A percentile compares a stretch with the other conserved stretches of the same genome.
phyloP scores from a whole-genome alignment of 148 eudicot species.

The Chenopodium quinoa region DNA sequence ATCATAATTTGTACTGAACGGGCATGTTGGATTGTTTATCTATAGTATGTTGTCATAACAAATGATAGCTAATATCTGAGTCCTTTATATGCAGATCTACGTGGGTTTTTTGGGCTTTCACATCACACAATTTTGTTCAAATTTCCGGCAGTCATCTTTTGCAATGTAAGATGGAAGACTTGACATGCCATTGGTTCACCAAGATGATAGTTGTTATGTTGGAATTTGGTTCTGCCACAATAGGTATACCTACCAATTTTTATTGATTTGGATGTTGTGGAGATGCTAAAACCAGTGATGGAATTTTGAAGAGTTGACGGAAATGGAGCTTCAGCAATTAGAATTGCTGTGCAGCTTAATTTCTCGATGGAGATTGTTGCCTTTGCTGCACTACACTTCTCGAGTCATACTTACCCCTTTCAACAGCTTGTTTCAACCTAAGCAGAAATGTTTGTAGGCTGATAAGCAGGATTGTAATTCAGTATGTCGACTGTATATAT shows the following conservation, averaged over 20 bases:
- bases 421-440: not conserved
- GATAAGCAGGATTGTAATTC: slow-evolving; percentile 21
- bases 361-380: not conserved
- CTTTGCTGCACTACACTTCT: slow-evolving; percentile 2
- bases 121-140: slow-evolving; percentile 7
- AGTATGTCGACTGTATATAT: slow-evolving; percentile 17
- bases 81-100: slow-evolving; percentile 21
- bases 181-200: slow-evolving; percentile 12
- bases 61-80: not conserved
- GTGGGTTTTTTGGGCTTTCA: not conserved
- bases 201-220: slow-evolving; percentile 10
- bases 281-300: slow-evolving; percentile 4
- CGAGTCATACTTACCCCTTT: slow-evolving; percentile 6
- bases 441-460: slow-evolving; percentile 8
- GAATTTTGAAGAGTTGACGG: not conserved
- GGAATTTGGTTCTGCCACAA: slow-evolving; percentile 3
- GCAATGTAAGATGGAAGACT: slow-evolving; percentile 11
- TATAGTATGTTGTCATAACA: not conserved
- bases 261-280: not conserved
- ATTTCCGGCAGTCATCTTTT: slow-evolving; percentile 7
- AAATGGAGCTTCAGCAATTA: slow-evolving; percentile 17
- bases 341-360: not conserved
- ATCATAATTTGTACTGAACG: not conserved
- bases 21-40: not conserved
- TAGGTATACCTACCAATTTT: slow-evolving; percentile 11